A percentile compares a stretch with the other conserved stretches of the same genome.
Evolutionary conservation across 805 yeast genomes (phyloP).

Genomic region (Metschnikowia drakensbergensis): DNA sequence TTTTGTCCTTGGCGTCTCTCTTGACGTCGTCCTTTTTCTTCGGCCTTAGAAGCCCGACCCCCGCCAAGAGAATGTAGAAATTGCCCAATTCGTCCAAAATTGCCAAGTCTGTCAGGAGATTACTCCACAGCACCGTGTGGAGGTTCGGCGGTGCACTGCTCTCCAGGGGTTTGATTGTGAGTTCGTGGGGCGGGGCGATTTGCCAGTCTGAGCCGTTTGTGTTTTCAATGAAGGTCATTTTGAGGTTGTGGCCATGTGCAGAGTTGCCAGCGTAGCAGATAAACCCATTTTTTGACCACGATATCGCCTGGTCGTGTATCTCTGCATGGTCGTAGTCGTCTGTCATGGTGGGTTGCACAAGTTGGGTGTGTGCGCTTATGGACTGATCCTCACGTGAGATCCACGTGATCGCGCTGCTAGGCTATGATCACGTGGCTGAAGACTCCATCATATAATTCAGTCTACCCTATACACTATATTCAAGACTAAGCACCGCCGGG

Average conservation of each 20-base stretch:
- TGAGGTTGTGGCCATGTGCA: slow-evolving; percentile 37
- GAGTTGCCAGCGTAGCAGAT: slow-evolving; percentile 58
- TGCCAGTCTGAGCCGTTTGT: slow-evolving; percentile 78
- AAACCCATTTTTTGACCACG: slow-evolving; percentile 85
- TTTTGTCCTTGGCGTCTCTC: neutral
- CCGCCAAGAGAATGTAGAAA: slow-evolving; percentile 39
- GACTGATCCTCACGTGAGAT: neutral
- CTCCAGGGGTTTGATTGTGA: slow-evolving; percentile 28
- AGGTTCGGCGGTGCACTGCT: slow-evolving; percentile 30
- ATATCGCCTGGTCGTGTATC: slow-evolving; percentile 25
- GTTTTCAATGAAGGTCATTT: slow-evolving; percentile 67
- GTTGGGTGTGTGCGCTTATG: neutral
- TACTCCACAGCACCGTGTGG: slow-evolving; percentile 64
- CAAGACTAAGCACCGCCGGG: neutral
- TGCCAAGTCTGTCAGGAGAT: slow-evolving; percentile 76
- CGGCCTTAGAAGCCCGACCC: slow-evolving; percentile 32
- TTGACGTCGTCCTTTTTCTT: neutral
- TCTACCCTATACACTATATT: too few relatives aligned
- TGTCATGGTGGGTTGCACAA: neutral
- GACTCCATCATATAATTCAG: too few relatives aligned
- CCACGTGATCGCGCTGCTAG: too few relatives aligned
- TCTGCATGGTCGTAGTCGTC: neutral
- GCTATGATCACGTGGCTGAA: too few relatives aligned
- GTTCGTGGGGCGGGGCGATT: slow-evolving; percentile 53
- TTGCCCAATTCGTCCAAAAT: slow-evolving; percentile 71